These are phyloP conservation scores for Zopfochytrium polystomum DNA, from an alignment of 371 early-diverging fungal species.

Conservation along the genomic window DNA sequence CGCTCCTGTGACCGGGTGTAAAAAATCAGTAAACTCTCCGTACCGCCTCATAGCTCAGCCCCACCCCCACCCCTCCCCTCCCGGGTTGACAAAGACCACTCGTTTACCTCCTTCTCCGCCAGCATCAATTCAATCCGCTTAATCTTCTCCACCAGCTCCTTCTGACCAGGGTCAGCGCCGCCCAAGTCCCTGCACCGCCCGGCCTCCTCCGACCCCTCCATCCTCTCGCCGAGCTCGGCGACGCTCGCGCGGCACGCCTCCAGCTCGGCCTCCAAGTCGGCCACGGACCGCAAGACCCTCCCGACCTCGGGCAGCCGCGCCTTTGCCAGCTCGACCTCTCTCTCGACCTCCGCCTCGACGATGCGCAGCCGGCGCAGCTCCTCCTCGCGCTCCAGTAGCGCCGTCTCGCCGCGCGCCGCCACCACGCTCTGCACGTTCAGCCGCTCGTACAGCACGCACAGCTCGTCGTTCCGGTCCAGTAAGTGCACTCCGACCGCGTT, in stretches of 20 bases:
- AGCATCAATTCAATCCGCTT: constrained; percentile 45
- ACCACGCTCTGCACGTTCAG: constrained; percentile 44
- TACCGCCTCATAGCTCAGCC: constrained; percentile 1
- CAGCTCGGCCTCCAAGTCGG: constrained; percentile 31
- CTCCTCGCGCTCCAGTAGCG: constrained; percentile 39
- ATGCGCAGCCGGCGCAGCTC: constrained; percentile 42
- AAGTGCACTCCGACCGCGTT: constrained; percentile 48
- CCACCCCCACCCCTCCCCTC: too few relatives aligned
- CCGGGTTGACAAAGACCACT: constrained; percentile 1
- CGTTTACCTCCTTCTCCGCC: constrained; percentile 50
- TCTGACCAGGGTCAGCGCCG: constrained; percentile 47
- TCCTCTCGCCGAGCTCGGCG: constrained; percentile 30
- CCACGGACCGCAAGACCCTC: constrained; percentile 15
- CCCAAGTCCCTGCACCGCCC: constrained; percentile 45
- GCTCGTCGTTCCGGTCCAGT: constrained; percentile 56
- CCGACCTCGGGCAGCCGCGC: constrained; percentile 22
- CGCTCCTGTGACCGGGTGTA: constrained; percentile 33
- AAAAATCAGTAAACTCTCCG: constrained; percentile 8
- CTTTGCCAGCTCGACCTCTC: constrained; percentile 41
- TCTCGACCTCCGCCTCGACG: constrained; percentile 34
- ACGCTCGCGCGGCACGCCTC: constrained; percentile 26
- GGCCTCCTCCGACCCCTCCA: constrained; percentile 47
- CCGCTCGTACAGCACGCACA: constrained; percentile 53
- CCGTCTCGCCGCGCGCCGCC: constrained; percentile 40
- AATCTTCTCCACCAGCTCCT: constrained; percentile 45